Base-by-base conservation (phyloP, 2,329 filamentous ascomycete genomes). In the Penicillium griseofulvum region DNA sequence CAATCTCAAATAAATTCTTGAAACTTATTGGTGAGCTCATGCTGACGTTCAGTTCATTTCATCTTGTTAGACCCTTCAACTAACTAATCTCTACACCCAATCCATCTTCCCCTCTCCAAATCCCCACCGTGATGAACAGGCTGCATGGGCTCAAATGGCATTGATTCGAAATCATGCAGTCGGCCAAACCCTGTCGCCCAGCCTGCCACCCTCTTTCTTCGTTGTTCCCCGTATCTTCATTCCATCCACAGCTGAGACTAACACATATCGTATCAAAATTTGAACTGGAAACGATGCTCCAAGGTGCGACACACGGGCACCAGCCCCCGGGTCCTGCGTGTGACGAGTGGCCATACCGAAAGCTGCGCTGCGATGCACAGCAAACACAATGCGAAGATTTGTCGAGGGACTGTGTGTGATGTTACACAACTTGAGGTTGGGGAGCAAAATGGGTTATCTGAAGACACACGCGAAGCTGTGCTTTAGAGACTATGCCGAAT, bases 351-450 rank as follows among this genome's bases (percentile, higher is more conserved):
- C 78, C 80, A 54, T 74, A 77, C 57, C 71, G 79, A 44, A 82
- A 85, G 74, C 75, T 84, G 52, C 83, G 83, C 68, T 85, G 81
- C 68, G 80, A 83, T 61, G 79, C 84, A 64, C 76, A 76, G 57
- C 79, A 80, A 59, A 82, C 82, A 16, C 66, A 75, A 10, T 85
- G 82, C 53, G 45, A 62, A 16, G 17, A 47, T 61, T 2, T 68
- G 61, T 55, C 42, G 33, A 19, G 58, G 50, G 0, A 48, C 59
- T 3, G 10, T 33, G 12, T 64, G 60, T 41, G 49, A 65, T 14
- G 38, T 64, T 7, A 64, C 55, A 19, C 46, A 55, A 16, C 62
- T 44, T 24, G 34, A 29, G 17, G 33, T 7, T 58, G 62, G 10
- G 59, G 65, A 2, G 60, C 4, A 67, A 64, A 34, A 62, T 59